Base-by-base conservation (phyloP, 2,329 filamentous ascomycete species). In the Fusarium subglutinans region DNA sequence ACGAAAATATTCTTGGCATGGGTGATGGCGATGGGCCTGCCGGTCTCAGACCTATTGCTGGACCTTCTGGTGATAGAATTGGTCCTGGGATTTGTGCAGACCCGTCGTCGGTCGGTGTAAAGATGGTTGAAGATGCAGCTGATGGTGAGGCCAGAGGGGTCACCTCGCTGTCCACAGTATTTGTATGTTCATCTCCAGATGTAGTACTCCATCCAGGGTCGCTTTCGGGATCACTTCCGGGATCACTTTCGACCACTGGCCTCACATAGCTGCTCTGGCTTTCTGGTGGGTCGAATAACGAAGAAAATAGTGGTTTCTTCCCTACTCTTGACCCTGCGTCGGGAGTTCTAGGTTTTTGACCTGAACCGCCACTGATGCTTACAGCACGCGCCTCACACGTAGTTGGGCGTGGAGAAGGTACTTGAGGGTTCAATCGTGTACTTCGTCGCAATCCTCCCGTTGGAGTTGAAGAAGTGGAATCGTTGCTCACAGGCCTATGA, bases 11-110 rank as follows among this genome's bases (percentile, higher is more conserved):
- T 4, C 11, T 20, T 26, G 17, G 17, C 11, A 45, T 1, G 12
- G 24, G 43, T 18, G 17, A 13, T 9, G 43, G 0, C 8, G 43
- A 26, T 13, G n/a, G 5, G 17, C 17, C 17, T 5, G 11, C 17
- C 6, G 11, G 5, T 6, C 43, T 45, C 5, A 8, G 12, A 13
- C 17, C 24, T 45, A 9, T 2, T 9, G 1, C 6, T 26, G 43
- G 24, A 4, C 8, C 24, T 26, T 9, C 0, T 26, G 8, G 8
- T 20, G 17, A 45, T 2, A 6, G 8, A 20, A 8, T 10, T 2
- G 8, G 43, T 18, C 0, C 0, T 0, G 3, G n/a, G 0, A 1
- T 20, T 12, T 0, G 24, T 6, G 12, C 12, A 45, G 43, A 45
- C 4, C 0, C 4, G 8, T 45, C 1, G 3, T 45, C 12, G 2